Percentiles rank a stretch among this genome's conserved stretches.
Conservation (phyloP, 208 protist species). For the Entamoeba moshkovskii region DNA sequence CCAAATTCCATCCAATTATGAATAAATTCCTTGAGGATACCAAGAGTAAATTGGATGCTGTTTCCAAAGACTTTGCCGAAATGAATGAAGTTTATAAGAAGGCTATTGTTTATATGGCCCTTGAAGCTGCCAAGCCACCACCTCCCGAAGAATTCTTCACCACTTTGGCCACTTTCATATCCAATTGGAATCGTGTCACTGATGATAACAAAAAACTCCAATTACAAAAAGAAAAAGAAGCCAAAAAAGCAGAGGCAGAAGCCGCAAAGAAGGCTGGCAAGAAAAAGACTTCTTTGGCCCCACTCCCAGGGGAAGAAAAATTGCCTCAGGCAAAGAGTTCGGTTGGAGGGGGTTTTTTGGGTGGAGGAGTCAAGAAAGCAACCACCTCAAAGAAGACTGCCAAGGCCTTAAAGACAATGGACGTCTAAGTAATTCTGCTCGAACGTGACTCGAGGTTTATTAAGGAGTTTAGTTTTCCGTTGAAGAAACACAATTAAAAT, state of each 20-base stretch:
- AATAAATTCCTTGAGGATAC: background rate
- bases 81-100: background rate
- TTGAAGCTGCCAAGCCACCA: background rate
- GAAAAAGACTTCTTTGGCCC: background rate
- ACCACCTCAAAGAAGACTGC: too few relatives aligned
- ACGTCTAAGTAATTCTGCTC: too few relatives aligned
- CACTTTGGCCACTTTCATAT: background rate
- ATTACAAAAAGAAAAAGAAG: background rate
- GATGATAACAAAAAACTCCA: background rate
- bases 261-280: background rate
- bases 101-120: background rate
- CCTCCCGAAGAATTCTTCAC: background rate
- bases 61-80: background rate
- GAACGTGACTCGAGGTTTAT: too few relatives aligned
- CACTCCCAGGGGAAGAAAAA: background rate
- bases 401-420: too few relatives aligned
- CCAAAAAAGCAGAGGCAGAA: background rate
- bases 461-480: too few relatives aligned
- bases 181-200: background rate
- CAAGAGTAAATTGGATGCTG: background rate
- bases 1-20: background rate
- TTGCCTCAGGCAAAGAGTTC: background rate
- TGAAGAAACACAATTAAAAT: too few relatives aligned
- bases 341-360: too few relatives aligned
- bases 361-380: too few relatives aligned